These are phyloP conservation scores for Gnomoniopsis smithogilvyi DNA, from an alignment of 2,329 filamentous ascomycete species.

Conservation along the genomic window DNA sequence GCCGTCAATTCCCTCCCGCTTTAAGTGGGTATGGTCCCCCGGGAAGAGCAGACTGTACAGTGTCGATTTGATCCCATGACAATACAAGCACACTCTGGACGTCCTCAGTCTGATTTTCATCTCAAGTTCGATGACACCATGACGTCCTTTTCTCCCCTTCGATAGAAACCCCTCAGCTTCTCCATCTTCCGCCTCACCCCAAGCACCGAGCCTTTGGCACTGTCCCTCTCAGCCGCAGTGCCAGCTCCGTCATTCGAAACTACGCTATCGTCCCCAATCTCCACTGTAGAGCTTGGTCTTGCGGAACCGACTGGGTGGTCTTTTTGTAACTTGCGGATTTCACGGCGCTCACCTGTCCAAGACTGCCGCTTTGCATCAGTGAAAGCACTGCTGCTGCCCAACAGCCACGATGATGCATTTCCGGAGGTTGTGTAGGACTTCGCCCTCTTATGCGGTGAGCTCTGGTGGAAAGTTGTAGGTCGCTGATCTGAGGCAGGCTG, in stretches of 20 bases:
- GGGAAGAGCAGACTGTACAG: too few species aligned
- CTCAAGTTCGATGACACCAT: background rate
- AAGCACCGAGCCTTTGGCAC: slow-evolving; percentile 8
- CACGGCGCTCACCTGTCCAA: slow-evolving; percentile 16
- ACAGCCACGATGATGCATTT: slow-evolving; percentile 9
- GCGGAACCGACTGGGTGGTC: slow-evolving; percentile 16
- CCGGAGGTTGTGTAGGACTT: slow-evolving; percentile 9
- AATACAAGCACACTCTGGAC: background rate
- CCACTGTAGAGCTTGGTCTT: slow-evolving; percentile 7
- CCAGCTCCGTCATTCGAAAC: background rate
- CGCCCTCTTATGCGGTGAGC: background rate
- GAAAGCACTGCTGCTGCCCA: slow-evolving; percentile 1
- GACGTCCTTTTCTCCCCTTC: background rate
- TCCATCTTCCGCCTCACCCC: slow-evolving; percentile 16
- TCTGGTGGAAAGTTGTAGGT: background rate
- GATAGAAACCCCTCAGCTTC: slow-evolving; percentile 12
- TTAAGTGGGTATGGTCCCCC: too few species aligned
- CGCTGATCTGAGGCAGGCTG: background rate
- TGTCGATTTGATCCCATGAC: too few species aligned
- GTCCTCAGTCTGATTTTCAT: background rate
- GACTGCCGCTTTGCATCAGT: slow-evolving; percentile 7
- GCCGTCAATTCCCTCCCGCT: too few species aligned
- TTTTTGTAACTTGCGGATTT: slow-evolving; percentile 16
- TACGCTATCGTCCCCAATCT: slow-evolving; percentile 4
- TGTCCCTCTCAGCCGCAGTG: background rate